Conservation (phyloP, 768 basidiomycete genomes). For the Tricholoma terreum region DNA sequence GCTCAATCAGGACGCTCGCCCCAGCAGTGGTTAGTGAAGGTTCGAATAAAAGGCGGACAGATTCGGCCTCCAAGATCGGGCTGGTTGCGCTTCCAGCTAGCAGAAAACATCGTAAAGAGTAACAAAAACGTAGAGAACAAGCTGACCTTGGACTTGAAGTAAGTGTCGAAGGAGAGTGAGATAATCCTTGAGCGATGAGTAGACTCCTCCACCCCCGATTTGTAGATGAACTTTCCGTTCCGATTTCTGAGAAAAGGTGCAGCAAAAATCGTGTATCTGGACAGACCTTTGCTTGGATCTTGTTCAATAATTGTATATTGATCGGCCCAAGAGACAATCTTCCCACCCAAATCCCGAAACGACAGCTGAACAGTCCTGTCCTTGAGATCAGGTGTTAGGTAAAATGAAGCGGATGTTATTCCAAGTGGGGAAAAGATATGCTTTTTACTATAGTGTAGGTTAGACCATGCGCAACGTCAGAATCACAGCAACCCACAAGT, state of each 20-base stretch:
- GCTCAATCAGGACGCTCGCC: constrained; percentile 2
- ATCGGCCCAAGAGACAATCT: constrained; percentile 11
- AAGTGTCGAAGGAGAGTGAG: constrained; percentile 15
- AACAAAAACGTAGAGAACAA: background rate
- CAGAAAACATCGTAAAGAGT: background rate
- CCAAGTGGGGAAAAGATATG: constrained; percentile 20
- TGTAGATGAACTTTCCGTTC: constrained; percentile 12
- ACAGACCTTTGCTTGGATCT: constrained; percentile 15
- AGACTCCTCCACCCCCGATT: constrained; percentile 14
- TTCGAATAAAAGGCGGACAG: constrained; percentile 11
- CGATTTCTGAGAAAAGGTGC: no score
- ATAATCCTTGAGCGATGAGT: constrained; percentile 18
- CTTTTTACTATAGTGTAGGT: constrained; percentile 13
- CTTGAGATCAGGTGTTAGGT: constrained; percentile 13
- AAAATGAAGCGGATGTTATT: constrained; percentile 18
- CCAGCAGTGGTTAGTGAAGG: constrained; percentile 8
- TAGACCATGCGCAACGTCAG: background rate
- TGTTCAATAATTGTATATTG: constrained; percentile 10
- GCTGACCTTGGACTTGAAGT: constrained; percentile 9
- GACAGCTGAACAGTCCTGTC: constrained; percentile 8
- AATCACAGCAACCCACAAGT: constrained; percentile 18
- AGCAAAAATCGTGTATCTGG: background rate
- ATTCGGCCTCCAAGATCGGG: constrained; percentile 8
- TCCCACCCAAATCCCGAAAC: constrained; percentile 10
- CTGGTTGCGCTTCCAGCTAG: constrained; percentile 11